Conservation (phyloP, 345 rosid species). For the Eucalyptus rudis region DNA sequence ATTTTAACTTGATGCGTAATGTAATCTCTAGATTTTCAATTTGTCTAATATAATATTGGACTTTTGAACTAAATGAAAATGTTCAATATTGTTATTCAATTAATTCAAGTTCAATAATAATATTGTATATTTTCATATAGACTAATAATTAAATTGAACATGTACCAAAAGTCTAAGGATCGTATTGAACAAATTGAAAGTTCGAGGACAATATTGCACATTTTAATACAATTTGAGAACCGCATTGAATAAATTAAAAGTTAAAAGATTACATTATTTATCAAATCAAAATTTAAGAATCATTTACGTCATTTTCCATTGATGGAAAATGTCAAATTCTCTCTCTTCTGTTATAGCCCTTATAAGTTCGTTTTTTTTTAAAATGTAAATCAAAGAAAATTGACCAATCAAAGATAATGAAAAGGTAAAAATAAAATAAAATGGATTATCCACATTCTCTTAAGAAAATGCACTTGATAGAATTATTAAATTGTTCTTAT, state of each 20-base stretch:
- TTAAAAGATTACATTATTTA: accelerated
- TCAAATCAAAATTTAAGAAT: neutral
- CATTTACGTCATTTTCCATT: too few relatives aligned
- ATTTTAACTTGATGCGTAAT: accelerated
- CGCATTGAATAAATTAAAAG: neutral
- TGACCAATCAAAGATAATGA: neutral
- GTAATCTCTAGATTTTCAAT: too few relatives aligned
- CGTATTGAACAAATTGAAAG: too few relatives aligned
- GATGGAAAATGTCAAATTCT: neutral
- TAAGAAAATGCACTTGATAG: neutral
- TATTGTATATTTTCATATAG: too few relatives aligned
- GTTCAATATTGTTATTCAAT: too few relatives aligned
- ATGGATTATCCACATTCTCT: neutral
- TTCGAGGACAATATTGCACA: too few relatives aligned
- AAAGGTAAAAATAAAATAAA: neutral
- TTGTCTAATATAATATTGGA: too few relatives aligned
- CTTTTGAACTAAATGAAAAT: too few relatives aligned
- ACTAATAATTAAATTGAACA: too few relatives aligned
- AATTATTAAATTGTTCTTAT: neutral
- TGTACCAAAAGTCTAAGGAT: too few relatives aligned
- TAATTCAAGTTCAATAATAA: neutral
- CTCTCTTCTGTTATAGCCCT: neutral
- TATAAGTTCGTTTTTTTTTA: neutral
- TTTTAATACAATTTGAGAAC: too few relatives aligned
- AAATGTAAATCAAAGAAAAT: neutral